Base-by-base conservation (phyloP, 495 filamentous ascomycete species). In the Copromyces sp. region DNA sequence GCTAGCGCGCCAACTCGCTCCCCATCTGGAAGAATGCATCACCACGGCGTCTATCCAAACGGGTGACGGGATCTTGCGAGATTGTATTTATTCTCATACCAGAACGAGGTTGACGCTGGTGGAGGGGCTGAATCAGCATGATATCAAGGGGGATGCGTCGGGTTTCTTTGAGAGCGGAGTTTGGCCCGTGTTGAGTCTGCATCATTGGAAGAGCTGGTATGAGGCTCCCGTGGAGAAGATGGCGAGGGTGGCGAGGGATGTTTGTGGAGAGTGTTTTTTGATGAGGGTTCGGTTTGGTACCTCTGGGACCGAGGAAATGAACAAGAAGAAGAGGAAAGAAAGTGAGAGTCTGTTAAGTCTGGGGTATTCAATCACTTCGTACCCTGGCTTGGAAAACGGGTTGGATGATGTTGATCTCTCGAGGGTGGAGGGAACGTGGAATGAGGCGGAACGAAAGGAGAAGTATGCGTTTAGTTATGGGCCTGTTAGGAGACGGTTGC, bases 161-260 rank as follows among this genome's bases (percentile, higher is more conserved):
- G 89, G 90, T 68, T 84, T 91, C 38, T 91, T 87, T 76, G 90
- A 92, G 78, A 86, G 85, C 35, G 89, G 89, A 17, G 81, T 83
- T 69, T 81, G 80, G 74, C 86, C 87, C 1, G 53, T 61, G 29
- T 78, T 90, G 38, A 88, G 86, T 69, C 80, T 92, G 68, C 90
- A 92, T 78, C 89, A 91, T 80, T 90, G 88, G 88, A 90, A 89
- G 78, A 86, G 83, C 35, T 83, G 84, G 79, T 82, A 81, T 70
- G 69, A 71, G 7, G 79, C 78, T 35, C 87, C 89, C 39, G 81
- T 90, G 6, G 84, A 86, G 69, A 83, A 86, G 75, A 91, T 91
- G 88, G 86, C 86, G 61, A 82, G 83, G 35, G 85, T 88, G 12
- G 76, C 85, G 9, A 82, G 24, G 6, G 53, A 61, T 2, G 81